Conservation (phyloP, 2,329 filamentous ascomycete species). For the Colletotrichum neosansevieriae region DNA sequence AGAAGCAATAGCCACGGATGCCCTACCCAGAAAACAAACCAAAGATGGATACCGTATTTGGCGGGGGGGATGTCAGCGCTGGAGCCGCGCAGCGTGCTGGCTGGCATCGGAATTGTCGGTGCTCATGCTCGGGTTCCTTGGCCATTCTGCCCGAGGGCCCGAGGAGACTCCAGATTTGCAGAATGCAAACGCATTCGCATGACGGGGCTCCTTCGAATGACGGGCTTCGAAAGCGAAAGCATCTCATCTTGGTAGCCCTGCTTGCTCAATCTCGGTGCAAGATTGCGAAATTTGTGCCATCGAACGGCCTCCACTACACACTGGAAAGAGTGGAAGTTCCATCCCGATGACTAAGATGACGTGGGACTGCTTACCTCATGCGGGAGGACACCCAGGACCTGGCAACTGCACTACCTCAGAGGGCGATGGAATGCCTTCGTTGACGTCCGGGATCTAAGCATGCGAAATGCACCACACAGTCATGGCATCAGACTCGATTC, state of each 20-base stretch:
- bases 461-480: constrained; percentile 1
- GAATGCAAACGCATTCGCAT: not conserved
- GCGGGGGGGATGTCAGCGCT: constrained; percentile 22
- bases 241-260: constrained; percentile 28
- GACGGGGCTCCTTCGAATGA: not conserved
- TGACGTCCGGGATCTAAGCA: not conserved
- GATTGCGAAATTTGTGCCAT: constrained; percentile 27
- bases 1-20: not conserved
- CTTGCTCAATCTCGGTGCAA: constrained; percentile 27
- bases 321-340: not conserved
- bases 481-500: not conserved
- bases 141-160: constrained; percentile 18
- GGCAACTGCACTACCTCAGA: not conserved
- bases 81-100: too few relatives aligned
- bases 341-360: not conserved
- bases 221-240: constrained; percentile 15
- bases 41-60: constrained; percentile 15
- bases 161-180: constrained; percentile 2
- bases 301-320: constrained; percentile 1
- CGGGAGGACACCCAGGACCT: not conserved
- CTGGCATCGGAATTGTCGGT: constrained; percentile 18
- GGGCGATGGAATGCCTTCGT: not conserved
- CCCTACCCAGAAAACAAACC: constrained; percentile 6
- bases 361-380: not conserved
- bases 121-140: constrained; percentile 12